phyloP scores from a whole-genome alignment of 2,329 filamentous ascomycete genomes.

The Dichotomopilus funicola region DNA sequence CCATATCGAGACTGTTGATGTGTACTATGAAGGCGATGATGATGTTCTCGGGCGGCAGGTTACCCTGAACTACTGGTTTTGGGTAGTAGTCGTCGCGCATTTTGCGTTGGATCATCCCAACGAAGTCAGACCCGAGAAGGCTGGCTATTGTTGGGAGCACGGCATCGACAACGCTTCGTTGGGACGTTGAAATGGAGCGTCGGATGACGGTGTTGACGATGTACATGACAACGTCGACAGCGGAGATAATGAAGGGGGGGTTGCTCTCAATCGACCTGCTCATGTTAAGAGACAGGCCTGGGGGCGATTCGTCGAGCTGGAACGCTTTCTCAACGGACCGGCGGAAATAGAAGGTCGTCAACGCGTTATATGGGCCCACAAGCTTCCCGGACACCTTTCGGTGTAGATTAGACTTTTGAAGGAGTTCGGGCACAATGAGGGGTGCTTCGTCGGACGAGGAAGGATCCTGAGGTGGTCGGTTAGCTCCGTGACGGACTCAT shows the following conservation, averaged over 20 bases:
- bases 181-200: slow-evolving; percentile 78
- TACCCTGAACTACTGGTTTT: slow-evolving; percentile 68
- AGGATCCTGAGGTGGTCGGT: slow-evolving; percentile 40
- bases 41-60: slow-evolving; percentile 78
- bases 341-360: slow-evolving; percentile 96
- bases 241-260: slow-evolving; percentile 85
- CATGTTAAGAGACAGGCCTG: slow-evolving; percentile 69
- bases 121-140: slow-evolving; percentile 81
- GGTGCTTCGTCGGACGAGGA: slow-evolving; percentile 46
- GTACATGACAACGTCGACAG: slow-evolving; percentile 98
- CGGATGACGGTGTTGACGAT: slow-evolving; percentile 91
- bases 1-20: slow-evolving; percentile 91
- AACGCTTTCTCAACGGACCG: slow-evolving; percentile 96
- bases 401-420: slow-evolving; percentile 71
- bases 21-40: slow-evolving; percentile 86
- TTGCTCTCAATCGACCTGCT: slow-evolving; percentile 67
- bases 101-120: slow-evolving; percentile 94
- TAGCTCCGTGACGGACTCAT: background rate
- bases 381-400: slow-evolving; percentile 73
- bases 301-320: slow-evolving; percentile 84
- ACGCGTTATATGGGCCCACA: slow-evolving; percentile 74
- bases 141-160: slow-evolving; percentile 73
- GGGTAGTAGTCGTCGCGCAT: slow-evolving; percentile 97
- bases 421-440: slow-evolving; percentile 63
- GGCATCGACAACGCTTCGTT: slow-evolving; percentile 67